Base-by-base conservation (phyloP, 768 basidiomycete genomes). In the Suillus occidentalis region DNA sequence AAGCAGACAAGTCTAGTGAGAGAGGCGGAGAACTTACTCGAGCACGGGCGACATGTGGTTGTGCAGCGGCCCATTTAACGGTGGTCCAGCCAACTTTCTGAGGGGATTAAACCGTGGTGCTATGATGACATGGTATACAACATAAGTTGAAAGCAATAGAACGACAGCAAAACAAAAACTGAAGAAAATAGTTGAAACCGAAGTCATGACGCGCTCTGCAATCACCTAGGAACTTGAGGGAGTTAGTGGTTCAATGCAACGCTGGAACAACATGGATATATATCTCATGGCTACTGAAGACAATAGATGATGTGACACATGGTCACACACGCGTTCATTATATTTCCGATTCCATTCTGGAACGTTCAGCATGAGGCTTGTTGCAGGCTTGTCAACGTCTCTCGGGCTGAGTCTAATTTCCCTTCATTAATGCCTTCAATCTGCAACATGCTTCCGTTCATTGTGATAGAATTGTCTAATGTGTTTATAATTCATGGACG, bases 31-130 rank as follows among this genome's bases (percentile, higher is more conserved):
- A 13, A 77, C 85, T 63, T 69, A 90, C 90, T 89, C 83, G 63
- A 91, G 80, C 1, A 91, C 79, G 36, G 78, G 73, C 20, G 74
- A 70, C 64, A 91, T 77, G 68, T 91, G 88, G 68, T 82, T 82
- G 34, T 76, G 79, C 61, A 90, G 83, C 70, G 83, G 79, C 28
- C 77, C 74, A 7, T 70, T 74, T 12, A 80, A 73, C 0, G 85
- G 85, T 25, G 91, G 91, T 34, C 91, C 90, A 55, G 86, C 85
- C 40, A 93, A 74, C 28, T 74, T 75, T 43, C 77, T 79, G 14
- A 92, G 77, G 20, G 88, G 84, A 63, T 82, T 81, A 61, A 64
- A 68, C 66, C 66, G 69, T 1, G 75, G 71, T 42, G 63, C 66
- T n/a, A 76, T 63, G 47, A 73, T 68, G 25, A 70, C 67, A 62